Base-by-base conservation (phyloP, 2,329 filamentous ascomycete genomes). In the Chaetomium sp. region DNA sequence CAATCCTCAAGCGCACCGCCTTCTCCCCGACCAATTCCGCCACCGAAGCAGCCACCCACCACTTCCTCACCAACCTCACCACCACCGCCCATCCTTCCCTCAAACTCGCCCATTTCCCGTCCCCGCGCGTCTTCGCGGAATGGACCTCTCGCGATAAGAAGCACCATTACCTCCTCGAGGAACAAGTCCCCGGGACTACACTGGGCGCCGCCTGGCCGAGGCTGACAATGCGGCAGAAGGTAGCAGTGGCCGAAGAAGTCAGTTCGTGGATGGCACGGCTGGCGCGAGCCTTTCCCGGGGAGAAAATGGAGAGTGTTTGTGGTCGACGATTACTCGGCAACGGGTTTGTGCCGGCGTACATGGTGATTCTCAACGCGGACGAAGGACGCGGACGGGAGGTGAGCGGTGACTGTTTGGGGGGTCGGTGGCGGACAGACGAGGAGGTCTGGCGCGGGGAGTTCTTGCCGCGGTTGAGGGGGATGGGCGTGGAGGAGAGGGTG, bases 391-490 rank as follows among this genome's bases (percentile, higher is more conserved):
- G 14, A 1, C 12, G 12, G 32, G 19, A 27, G 19, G 19, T 27
- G 19, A 27, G 19, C 19, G 19, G 19, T 2, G 19, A 27, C 19
- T 27, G 19, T 27, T 48, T 47, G 8, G 5, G 36, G 1, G 43
- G 52, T 4, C 41, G 52, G 5, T 57, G 49, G 44, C 4, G 11
- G 7, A 50, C 44, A 19, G 52, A 55, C 45, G 37, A 43, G 4
- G 52, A 55, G 0, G 51, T 59, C 14, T 57, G 54, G 14, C 7
- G 42, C 9, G 4, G 36, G 6, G 52, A 46, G 27, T 57, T 54
- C 36, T n/a, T 2, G 2, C 54, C 54, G 1, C 38, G 40, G 1
- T 45, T 59, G 1, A 1, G 1, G 5, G 8, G 32, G 9, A 11
- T 14, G n/a, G 35, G 55, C 14, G 42, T 54, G 2, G 2, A 2